Evolutionary conservation across 2,329 filamentous ascomycete genomes (phyloP).

Genomic region (Cytospora schulzeri): DNA sequence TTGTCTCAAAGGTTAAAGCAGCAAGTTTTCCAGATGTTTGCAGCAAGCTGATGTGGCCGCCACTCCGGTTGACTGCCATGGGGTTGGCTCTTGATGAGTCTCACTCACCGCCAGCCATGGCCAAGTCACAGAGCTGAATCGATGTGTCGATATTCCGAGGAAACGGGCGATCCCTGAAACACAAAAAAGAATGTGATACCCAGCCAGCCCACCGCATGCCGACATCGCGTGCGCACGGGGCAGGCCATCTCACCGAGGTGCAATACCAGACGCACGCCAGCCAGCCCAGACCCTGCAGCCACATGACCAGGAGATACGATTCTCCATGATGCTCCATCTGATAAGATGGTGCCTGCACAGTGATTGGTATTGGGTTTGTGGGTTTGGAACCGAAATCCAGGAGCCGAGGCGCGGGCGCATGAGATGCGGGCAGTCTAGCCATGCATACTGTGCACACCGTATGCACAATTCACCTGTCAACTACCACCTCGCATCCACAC

Average conservation of each 20-base stretch:
- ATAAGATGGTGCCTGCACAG: not conserved
- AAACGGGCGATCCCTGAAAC: not conserved
- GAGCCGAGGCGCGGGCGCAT: not conserved
- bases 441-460: not conserved
- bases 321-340: not conserved
- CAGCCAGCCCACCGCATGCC: not conserved
- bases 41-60: not conserved
- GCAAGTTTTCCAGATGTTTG: not conserved
- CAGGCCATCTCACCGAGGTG: not conserved
- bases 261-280: not conserved
- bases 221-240: not conserved
- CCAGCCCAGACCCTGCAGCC: not conserved
- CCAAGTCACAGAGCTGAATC: not conserved
- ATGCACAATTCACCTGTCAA: not conserved
- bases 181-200: not conserved
- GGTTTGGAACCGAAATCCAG: not conserved
- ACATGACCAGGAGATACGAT: not conserved
- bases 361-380: not conserved
- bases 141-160: not conserved
- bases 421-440: not conserved
- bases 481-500: not conserved
- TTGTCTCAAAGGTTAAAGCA: not conserved
- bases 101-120: not conserved
- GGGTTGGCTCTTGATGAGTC: not conserved
- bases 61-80: not conserved